These are phyloP conservation scores for Durio zibethinus DNA, from an alignment of 345 rosid species.

Conservation along the genomic window DNA sequence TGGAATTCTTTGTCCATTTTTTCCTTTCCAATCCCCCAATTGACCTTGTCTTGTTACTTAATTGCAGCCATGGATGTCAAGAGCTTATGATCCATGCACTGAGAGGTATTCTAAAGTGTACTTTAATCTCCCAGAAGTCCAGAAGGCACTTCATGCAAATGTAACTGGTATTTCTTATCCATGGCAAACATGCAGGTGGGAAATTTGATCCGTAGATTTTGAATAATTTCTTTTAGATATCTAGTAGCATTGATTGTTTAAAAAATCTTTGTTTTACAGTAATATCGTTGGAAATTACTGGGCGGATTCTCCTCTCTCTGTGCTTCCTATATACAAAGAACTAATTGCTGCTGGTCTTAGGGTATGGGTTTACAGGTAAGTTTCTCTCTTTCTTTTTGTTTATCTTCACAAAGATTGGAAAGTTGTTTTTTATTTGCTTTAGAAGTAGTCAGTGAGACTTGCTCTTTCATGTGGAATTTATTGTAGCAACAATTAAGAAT, in stretches of 20 bases:
- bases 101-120: conserved; percentile 73
- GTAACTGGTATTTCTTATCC: conserved; percentile 61
- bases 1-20: background rate
- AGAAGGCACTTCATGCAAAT: conserved; percentile 93
- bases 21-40: no score
- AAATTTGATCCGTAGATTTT: background rate
- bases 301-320: conserved; percentile 82
- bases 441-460: background rate
- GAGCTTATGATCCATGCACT: conserved; percentile 97
- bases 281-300: conserved; percentile 64
- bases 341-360: conserved; percentile 74
- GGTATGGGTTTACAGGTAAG: conserved; percentile 88
- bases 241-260: background rate
- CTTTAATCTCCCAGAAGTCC: conserved; percentile 85
- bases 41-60: background rate
- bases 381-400: background rate
- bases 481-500: background rate
- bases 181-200: conserved; percentile 88
- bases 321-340: conserved; percentile 93
- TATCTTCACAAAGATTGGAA: background rate
- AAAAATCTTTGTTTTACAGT: conserved; percentile 30
- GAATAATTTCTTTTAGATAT: background rate
- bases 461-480: background rate
- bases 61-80: conserved; percentile 89
- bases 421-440: background rate